Percentiles rank a stretch among this genome's conserved stretches.
Conservation (phyloP, 2,329 filamentous ascomycete genomes). For the Aquanectria penicillioides region DNA sequence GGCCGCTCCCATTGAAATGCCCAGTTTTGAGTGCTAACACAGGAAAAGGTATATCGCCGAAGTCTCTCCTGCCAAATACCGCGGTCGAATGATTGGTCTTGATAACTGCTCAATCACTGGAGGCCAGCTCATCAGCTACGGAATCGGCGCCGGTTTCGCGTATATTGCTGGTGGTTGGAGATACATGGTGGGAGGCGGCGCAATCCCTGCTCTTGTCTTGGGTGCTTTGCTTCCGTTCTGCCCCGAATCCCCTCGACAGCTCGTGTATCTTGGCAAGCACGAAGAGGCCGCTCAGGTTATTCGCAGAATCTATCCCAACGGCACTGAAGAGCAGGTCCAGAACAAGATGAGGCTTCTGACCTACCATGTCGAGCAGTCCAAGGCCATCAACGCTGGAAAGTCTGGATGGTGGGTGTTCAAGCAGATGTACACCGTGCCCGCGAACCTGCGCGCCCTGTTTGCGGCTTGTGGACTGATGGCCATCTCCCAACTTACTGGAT, state of each 20-base stretch:
- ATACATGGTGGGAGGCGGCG: slow-evolving; percentile 60
- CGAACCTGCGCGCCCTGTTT: slow-evolving; percentile 57
- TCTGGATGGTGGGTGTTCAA: slow-evolving; percentile 54
- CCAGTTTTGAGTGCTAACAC: too few relatives aligned
- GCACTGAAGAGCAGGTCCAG: slow-evolving; percentile 53
- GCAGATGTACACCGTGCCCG: slow-evolving; percentile 55
- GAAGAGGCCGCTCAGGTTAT: slow-evolving; percentile 53
- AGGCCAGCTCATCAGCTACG: slow-evolving; percentile 54
- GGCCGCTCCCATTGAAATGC: too few relatives aligned
- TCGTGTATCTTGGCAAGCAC: slow-evolving; percentile 53
- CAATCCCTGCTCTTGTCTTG: slow-evolving; percentile 56
- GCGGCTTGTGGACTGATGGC: slow-evolving; percentile 62
- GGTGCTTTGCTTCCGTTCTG: slow-evolving; percentile 54
- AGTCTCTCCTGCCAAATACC: slow-evolving; percentile 58
- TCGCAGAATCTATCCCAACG: slow-evolving; percentile 52
- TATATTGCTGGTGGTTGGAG: slow-evolving; percentile 57
- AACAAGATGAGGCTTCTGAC: slow-evolving; percentile 55
- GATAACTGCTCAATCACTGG: slow-evolving; percentile 58
- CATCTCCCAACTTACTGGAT: slow-evolving; percentile 60
- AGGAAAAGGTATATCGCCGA: slow-evolving; percentile 56
- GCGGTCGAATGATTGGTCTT: slow-evolving; percentile 59
- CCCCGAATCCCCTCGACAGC: slow-evolving; percentile 59
- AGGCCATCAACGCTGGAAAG: slow-evolving; percentile 51
- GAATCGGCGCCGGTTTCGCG: slow-evolving; percentile 52
- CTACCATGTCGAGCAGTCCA: slow-evolving; percentile 50